phyloP scores from a whole-genome alignment of 2,329 filamentous ascomycete species.

The Tolypocladium pustulatum region DNA sequence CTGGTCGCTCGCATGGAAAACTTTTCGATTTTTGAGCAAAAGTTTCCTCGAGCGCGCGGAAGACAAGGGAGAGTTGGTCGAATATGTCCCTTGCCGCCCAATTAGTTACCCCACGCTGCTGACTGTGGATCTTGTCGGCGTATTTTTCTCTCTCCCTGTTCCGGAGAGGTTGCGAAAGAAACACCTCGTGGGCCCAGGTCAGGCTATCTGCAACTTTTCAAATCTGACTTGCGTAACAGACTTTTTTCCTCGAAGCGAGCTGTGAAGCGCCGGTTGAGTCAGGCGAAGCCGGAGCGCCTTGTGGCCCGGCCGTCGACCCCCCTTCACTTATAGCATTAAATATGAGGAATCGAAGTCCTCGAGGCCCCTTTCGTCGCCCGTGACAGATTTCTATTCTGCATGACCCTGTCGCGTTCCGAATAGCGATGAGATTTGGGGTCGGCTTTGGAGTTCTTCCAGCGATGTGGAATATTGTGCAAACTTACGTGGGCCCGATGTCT shows the following conservation, averaged over 20 bases:
- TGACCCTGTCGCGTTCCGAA: not conserved
- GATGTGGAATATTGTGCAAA: not conserved
- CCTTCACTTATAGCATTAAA: no score
- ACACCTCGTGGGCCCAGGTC: not conserved
- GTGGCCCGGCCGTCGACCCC: not conserved
- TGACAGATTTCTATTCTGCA: not conserved
- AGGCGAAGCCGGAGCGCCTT: not conserved
- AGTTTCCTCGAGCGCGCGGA: not conserved
- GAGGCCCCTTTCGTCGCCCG: no score
- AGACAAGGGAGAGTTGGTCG: not conserved
- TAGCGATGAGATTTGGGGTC: not conserved
- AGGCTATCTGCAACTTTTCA: not conserved
- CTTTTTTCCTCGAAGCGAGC: not conserved
- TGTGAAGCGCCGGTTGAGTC: not conserved
- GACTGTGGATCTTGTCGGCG: not conserved
- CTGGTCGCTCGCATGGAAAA: not conserved
- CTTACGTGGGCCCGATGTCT: not conserved
- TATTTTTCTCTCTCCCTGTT: not conserved
- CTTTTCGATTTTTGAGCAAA: not conserved
- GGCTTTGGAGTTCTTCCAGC: not conserved
- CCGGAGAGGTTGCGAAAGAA: not conserved
- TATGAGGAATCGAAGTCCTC: no score
- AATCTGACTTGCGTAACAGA: not conserved
- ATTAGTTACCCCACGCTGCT: not conserved
- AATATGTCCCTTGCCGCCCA: not conserved